phyloP scores from a whole-genome alignment of 331 rosid genomes.

The Malus hybrid region DNA sequence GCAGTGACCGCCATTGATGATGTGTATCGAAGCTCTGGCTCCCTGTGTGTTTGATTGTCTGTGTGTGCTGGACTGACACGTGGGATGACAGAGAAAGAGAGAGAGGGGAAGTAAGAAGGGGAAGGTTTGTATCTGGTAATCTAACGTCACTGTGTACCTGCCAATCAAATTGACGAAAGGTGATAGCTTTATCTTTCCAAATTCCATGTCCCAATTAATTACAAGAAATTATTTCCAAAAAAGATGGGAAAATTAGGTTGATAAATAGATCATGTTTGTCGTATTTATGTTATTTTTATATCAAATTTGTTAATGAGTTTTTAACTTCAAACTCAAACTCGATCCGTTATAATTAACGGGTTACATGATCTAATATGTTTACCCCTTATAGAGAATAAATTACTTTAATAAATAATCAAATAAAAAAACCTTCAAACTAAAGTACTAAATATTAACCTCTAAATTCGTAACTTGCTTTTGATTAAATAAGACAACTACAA shows the following conservation, averaged over 20 bases:
- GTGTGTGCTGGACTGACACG: constrained; percentile 48
- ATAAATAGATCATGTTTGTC: neutral
- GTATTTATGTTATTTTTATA: no score
- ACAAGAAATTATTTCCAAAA: neutral
- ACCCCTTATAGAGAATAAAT: no score
- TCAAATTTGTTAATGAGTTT: no score
- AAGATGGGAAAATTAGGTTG: neutral
- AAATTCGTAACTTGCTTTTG: no score
- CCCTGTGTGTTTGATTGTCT: neutral
- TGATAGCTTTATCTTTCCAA: constrained; percentile 36
- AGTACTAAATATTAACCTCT: no score
- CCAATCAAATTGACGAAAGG: constrained; percentile 33
- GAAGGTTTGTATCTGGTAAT: neutral
- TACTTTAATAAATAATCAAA: no score
- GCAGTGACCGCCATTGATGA: constrained; percentile 56
- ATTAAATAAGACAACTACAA: no score
- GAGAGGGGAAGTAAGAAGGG: neutral
- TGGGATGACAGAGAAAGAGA: constrained; percentile 15
- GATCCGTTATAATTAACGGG: no score
- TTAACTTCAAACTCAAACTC: no score
- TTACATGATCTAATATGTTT: no score
- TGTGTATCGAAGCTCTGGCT: neutral
- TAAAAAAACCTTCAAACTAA: no score
- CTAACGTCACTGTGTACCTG: constrained; percentile 8
- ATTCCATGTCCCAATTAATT: neutral